Base-by-base conservation (phyloP, 176 grass and related monocot genomes). In the Pontederia crassipes region DNA sequence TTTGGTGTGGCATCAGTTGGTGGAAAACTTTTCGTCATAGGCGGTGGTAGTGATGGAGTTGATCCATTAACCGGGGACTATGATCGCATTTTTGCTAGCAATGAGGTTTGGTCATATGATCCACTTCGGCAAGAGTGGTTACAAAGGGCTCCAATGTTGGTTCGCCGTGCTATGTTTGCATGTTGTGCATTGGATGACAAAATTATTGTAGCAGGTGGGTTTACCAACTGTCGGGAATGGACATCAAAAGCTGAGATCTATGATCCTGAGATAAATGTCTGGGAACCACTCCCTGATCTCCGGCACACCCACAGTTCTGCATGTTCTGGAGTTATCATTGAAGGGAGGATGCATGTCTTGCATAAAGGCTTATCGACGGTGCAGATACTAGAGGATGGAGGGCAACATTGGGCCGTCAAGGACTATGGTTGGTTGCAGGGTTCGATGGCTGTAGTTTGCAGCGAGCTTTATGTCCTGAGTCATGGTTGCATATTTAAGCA, bases 41-140 rank as follows among this genome's bases (percentile, higher is more conserved):
- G 93, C 46, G 93, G 93, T 69, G 93, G 93, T 35, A 92, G 87
- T 65, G 93, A 98, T 68, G 59, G 84, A 67, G 93, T 98, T 60
- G 93, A 98, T 64, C 93, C 84, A 1, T 83, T 85, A 75, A 97
- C 87, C 24, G 93, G 93, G 49, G 93, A 98, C 54, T 84, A 98
- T 53, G 93, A 98, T 28, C 67, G 71, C 24, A 81, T 98, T 68
- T 98, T 98, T 83, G 93, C 93, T 6, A 92, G 93, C 80, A 90
- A 89, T 53, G 87, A 98, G 80, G 84, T 98, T 73, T 92, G 93
- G 93, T 92, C 81, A 57, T 98, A 89, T 75, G 84, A 92, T 68
- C 84, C 93, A 63, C 65, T 92, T 16, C 53, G 58, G 32, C 81
- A 63, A 24, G 61, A 92, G 35, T 98, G 87, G 93, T 14, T 52